Evolutionary conservation across 495 filamentous ascomycete genomes (phyloP), one percentile per base, ranked within the genome.

Genomic region (Annulohypoxylon maeteangense): DNA sequence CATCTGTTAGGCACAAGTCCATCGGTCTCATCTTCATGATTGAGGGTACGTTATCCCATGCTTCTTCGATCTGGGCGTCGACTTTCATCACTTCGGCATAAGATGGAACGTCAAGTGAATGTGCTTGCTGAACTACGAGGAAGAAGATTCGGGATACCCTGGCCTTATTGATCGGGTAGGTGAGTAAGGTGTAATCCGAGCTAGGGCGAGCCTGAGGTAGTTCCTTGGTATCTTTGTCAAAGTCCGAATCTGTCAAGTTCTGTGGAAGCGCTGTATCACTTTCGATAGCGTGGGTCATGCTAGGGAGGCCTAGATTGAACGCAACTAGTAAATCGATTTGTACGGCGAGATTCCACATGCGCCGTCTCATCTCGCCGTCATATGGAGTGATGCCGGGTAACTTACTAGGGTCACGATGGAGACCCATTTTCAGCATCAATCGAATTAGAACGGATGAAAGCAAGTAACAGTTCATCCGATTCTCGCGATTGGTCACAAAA

Each of bases 61-160:
- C 83, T 57, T 88, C 85, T 32, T 89, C 83, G 5, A 95, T 81
- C 5, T 83, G 75, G 16, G 81, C 73, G 75, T 95, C 91, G 11
- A 94, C 79, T 25, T 82, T 82, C 79, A 92, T 86, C 0, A 90
- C 83, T 34, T 93, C 88, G 16, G 89, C 87, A 74, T 95, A 94
- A 0, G 85, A 62, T 23, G 80, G 82, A 2, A 71, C 51, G 69
- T 75, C 10, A 83, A 67, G 3, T 23, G 76, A 71, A 62, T 85
- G 81, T 0, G 81, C 78, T 44, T 82, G 75, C 3, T 71, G 70
- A 6, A 78, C 81, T 29, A 85, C 78, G 8, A 76, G 73, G 12
- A 78, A 76, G 62, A 84, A 83, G 1, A 77, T 75, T 4, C 71
- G 67, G 18, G 70, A 72, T 44, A 88, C 61, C 18, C 59, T 68